phyloP scores from a whole-genome alignment of 148 eudicot species.

The Vaccinium corymbosum region DNA sequence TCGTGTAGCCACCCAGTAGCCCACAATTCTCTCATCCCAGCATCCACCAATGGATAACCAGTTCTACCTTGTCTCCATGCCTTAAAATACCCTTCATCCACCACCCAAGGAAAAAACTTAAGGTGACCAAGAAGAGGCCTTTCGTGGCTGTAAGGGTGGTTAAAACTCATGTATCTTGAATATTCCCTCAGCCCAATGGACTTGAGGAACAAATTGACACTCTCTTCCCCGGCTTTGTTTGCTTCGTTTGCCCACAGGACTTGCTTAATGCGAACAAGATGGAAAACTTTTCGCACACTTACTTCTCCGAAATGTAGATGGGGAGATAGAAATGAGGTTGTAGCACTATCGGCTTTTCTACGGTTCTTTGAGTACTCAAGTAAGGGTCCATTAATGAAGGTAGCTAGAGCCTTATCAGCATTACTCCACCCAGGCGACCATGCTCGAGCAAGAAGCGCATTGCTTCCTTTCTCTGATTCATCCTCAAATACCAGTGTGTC shows the following conservation, averaged over 20 bases:
- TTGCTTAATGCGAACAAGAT: slow-evolving; percentile 78
- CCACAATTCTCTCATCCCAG: slow-evolving; percentile 99
- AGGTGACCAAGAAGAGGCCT: slow-evolving; percentile 86
- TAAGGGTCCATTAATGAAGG: slow-evolving; percentile 80
- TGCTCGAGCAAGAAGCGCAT: slow-evolving; percentile 96
- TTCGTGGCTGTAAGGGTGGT: slow-evolving; percentile 93
- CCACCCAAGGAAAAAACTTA: slow-evolving; percentile 92
- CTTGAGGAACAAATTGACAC: slow-evolving; percentile 90
- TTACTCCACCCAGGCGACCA: slow-evolving; percentile 99
- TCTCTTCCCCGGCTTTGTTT: slow-evolving; percentile 79
- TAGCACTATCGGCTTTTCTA: slow-evolving; percentile 93
- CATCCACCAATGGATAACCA: slow-evolving; percentile 99
- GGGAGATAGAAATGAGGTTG: slow-evolving; percentile 96
- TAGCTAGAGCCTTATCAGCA: slow-evolving; percentile 81
- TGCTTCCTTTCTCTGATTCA: slow-evolving; percentile 87
- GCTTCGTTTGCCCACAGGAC: slow-evolving; percentile 93
- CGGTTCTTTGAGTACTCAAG: slow-evolving; percentile 80
- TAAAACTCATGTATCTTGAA: slow-evolving; percentile 91
- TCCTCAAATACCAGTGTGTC: slow-evolving; percentile 74
- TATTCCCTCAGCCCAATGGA: slow-evolving; percentile 94
- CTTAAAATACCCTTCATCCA: slow-evolving; percentile 81
- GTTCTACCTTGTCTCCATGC: slow-evolving; percentile 99
- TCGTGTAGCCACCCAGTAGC: slow-evolving; percentile 99
- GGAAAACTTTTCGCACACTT: slow-evolving; percentile 85
- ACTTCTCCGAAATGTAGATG: slow-evolving; percentile 96